Base-by-base conservation (phyloP, 352 stramenopile species). In the Pseudoperonospora humuli region DNA sequence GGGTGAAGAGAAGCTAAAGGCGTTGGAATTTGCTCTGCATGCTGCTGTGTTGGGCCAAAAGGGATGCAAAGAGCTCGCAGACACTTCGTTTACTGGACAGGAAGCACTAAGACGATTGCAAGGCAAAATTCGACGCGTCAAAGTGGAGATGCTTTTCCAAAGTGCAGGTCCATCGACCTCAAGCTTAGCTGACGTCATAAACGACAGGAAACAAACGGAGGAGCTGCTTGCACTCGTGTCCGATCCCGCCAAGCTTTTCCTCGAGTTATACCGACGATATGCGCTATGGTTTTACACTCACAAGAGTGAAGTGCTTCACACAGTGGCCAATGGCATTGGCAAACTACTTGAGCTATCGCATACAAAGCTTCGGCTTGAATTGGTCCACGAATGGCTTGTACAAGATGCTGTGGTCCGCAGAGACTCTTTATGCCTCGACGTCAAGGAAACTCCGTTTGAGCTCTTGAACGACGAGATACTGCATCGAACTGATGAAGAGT, bases 301-400 rank as follows among this genome's bases (percentile, higher is more conserved):
- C 3, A 54, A 20, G 10, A 64, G 39, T 20, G 43, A 66, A 17
- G 41, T 33, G 31, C 56, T 80, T 1, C 47, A 77, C 18, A 24
- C 40, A 11, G 53, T 72, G 11, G 51, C 52, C 13, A 48, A 60
- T 31, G 60, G 45, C 28, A 50, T 81, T 8, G 61, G 56, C 21
- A 33, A 40, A 1, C 24, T 81, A 11, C 40, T 76, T 20, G n/a
- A 51, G 1, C 32, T 74, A 7, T 33, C 39, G 14, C 50, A 55
- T 18, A 25, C 28, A 13, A 58, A 64, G 25, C 38, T 76, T 18
- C 52, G 58, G 1, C 41, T 76, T 21, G 58, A 79, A 20, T 37
- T 81, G 26, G 45, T 79, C 37, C 53, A 59, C 15, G 61, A 73
- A 26, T 81, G 70, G 70, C 70, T 81, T n/a, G 35, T 75, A 0